A percentile compares a stretch with the other conserved stretches of the same genome.
These are phyloP conservation scores for Eremomyces bilateralis DNA, from an alignment of 495 filamentous ascomycete species.

Conservation along the genomic window DNA sequence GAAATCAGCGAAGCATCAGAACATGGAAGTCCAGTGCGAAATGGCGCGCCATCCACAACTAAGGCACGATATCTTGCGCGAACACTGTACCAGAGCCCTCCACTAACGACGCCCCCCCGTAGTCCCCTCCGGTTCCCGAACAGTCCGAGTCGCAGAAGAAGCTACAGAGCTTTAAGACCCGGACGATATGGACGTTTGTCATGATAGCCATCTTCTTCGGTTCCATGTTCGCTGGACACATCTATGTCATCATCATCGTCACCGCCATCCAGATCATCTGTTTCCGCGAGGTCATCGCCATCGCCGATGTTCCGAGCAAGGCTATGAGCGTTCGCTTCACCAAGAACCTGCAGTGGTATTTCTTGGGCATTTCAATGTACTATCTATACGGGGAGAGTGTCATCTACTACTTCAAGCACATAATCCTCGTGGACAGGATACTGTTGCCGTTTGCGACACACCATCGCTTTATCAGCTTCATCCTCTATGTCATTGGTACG, in stretches of 20 bases:
- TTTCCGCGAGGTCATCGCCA: constrained; percentile 98
- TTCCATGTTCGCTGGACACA: constrained; percentile 80
- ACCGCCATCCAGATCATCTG: constrained; percentile 89
- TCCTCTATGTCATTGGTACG: constrained; percentile 88
- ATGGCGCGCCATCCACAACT: constrained; percentile 23
- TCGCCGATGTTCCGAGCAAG: constrained; percentile 78
- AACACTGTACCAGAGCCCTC: no score
- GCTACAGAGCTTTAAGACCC: constrained; percentile 90
- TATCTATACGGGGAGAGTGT: constrained; percentile 97
- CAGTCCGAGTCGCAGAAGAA: constrained; percentile 90
- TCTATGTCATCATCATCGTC: constrained; percentile 84
- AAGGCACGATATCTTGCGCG: constrained; percentile 24
- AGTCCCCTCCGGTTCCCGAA: no score
- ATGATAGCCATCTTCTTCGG: constrained; percentile 93
- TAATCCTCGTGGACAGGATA: constrained; percentile 84
- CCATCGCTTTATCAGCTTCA: constrained; percentile 96
- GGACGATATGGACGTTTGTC: constrained; percentile 92
- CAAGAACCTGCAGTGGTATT: constrained; percentile 97
- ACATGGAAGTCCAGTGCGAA: constrained; percentile 31
- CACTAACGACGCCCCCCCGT: no score
- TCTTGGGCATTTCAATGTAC: constrained; percentile 96
- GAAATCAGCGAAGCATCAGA: constrained; percentile 60
- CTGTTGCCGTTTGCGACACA: constrained; percentile 86
- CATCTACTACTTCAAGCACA: constrained; percentile 99
- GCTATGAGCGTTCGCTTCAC: constrained; percentile 84